Evolutionary conservation across 1,284 basidiomycete genomes (phyloP).

Genomic region (Afroboletus lepidellus): DNA sequence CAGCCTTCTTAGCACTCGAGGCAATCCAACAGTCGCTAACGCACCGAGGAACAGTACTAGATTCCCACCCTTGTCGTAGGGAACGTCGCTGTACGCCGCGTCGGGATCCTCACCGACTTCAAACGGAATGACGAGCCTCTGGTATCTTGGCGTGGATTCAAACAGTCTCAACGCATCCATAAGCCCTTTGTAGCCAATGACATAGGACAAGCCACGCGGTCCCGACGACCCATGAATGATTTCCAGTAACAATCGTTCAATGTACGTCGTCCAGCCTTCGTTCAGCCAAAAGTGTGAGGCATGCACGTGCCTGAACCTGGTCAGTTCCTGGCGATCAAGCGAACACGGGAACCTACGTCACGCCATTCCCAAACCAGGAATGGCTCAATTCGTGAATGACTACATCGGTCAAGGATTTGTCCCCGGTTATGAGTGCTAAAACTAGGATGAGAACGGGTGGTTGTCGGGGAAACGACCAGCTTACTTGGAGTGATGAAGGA

Average conservation of each 20-base stretch:
- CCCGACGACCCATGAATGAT: conserved; percentile 68
- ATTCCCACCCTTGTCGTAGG: conserved; percentile 34
- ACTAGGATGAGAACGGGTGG: not conserved
- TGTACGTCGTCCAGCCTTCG: conserved; percentile 94
- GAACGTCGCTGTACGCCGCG: conserved; percentile 31
- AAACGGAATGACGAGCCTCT: conserved; percentile 85
- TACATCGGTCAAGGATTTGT: conserved; percentile 85
- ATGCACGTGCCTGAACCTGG: conserved; percentile 55
- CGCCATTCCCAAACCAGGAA: conserved; percentile 87
- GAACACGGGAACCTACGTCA: conserved; percentile 54
- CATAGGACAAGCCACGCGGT: conserved; percentile 79
- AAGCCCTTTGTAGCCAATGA: conserved; percentile 76
- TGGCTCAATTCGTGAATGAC: conserved; percentile 80
- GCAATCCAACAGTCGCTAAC: not conserved
- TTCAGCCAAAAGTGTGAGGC: conserved; percentile 90
- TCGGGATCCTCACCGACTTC: conserved; percentile 83
- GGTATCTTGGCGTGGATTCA: conserved; percentile 67
- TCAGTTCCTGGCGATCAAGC: conserved; percentile 11
- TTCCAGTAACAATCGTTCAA: conserved; percentile 82
- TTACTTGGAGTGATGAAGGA: conserved; percentile 86
- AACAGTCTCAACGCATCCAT: conserved; percentile 71
- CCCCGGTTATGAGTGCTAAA: conserved; percentile 77
- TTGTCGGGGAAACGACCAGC: conserved; percentile 16
- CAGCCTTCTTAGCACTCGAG: not conserved
- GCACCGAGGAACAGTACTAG: conserved; percentile 54